Percentiles rank a stretch among this genome's conserved stretches.
phyloP scores from a whole-genome alignment of 139 green algal genomes.

The Chlorella sp. region DNA sequence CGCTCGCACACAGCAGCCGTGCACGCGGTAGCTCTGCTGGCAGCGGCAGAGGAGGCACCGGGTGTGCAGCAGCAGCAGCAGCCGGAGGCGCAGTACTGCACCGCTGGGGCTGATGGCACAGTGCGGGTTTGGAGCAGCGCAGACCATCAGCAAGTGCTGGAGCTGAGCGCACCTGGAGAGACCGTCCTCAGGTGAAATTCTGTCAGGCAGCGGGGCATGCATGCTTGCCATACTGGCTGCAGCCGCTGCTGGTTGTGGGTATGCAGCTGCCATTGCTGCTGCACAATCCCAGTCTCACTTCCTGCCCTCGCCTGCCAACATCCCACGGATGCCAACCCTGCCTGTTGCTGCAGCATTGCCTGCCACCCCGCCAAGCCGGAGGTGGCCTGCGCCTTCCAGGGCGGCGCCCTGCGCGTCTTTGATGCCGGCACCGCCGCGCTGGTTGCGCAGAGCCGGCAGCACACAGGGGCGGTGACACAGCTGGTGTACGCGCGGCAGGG shows the following conservation, averaged over 20 bases:
- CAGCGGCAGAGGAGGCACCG: not conserved
- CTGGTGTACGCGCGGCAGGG: constrained; percentile 67
- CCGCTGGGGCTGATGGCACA: constrained; percentile 70
- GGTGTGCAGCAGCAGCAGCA: not conserved
- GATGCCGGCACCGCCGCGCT: constrained; percentile 69
- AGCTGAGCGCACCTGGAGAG: constrained; percentile 73
- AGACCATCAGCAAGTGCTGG: constrained; percentile 62
- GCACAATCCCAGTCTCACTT: not conserved
- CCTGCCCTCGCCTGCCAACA: not conserved
- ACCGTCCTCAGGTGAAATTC: constrained; percentile 13
- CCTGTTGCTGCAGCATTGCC: constrained; percentile 20
- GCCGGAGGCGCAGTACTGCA: constrained; percentile 54
- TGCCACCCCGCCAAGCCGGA: constrained; percentile 64
- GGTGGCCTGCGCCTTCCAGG: constrained; percentile 72
- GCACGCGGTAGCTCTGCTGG: not conserved
- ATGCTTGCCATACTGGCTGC: not conserved
- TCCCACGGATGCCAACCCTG: not conserved
- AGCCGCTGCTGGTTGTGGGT: too few relatives aligned
- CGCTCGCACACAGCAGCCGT: constrained; percentile 67
- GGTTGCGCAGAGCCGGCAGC: constrained; percentile 79
- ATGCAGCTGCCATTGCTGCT: too few relatives aligned
- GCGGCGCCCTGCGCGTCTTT: constrained; percentile 75
- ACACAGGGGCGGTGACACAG: constrained; percentile 58
- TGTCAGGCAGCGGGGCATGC: not conserved
- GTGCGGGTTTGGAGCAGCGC: constrained; percentile 75